These are phyloP conservation scores for Otatea glauca DNA, from an alignment of 176 grass and related monocot genomes.

Conservation along the genomic window DNA sequence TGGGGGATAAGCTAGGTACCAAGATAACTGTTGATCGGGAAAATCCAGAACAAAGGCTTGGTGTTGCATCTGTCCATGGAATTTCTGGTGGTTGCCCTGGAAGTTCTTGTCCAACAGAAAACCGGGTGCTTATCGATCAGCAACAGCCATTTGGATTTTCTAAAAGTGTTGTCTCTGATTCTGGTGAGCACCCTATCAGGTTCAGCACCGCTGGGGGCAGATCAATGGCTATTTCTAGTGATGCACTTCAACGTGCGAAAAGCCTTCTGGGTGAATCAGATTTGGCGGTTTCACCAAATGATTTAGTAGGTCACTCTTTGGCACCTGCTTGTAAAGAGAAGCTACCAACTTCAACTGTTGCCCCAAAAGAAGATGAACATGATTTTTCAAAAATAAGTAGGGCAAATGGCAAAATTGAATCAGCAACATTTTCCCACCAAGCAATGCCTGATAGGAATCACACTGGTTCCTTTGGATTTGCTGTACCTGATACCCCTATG, in stretches of 20 bases:
- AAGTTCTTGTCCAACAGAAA: conserved; percentile 46
- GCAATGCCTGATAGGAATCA: conserved; percentile 29
- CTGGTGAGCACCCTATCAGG: conserved; percentile 48
- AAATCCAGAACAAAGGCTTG: conserved; percentile 42
- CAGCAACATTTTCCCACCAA: conserved; percentile 7
- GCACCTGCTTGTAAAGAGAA: conserved; percentile 43
- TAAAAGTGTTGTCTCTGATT: conserved; percentile 37
- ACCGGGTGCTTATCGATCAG: conserved; percentile 45
- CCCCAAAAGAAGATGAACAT: conserved; percentile 47
- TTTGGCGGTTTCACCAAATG: conserved; percentile 41
- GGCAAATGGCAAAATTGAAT: conserved; percentile 23
- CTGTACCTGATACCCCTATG: conserved; percentile 28
- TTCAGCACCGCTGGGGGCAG: conserved; percentile 71
- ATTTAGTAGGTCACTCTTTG: conserved; percentile 32
- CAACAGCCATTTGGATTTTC: conserved; percentile 38
- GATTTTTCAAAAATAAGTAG: conserved; percentile 18
- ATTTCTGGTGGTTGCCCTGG: conserved; percentile 33
- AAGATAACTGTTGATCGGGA: conserved; percentile 46
- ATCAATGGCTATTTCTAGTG: conserved; percentile 68
- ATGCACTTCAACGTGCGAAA: conserved; percentile 75
- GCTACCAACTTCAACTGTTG: conserved; percentile 37
- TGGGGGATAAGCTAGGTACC: conserved; percentile 55
- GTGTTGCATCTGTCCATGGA: conserved; percentile 29
- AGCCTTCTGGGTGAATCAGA: conserved; percentile 69
- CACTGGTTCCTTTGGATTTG: conserved; percentile 31